These are phyloP conservation scores for Globisporangium abappressorium DNA, from an alignment of 352 stramenopile species.

Conservation along the genomic window DNA sequence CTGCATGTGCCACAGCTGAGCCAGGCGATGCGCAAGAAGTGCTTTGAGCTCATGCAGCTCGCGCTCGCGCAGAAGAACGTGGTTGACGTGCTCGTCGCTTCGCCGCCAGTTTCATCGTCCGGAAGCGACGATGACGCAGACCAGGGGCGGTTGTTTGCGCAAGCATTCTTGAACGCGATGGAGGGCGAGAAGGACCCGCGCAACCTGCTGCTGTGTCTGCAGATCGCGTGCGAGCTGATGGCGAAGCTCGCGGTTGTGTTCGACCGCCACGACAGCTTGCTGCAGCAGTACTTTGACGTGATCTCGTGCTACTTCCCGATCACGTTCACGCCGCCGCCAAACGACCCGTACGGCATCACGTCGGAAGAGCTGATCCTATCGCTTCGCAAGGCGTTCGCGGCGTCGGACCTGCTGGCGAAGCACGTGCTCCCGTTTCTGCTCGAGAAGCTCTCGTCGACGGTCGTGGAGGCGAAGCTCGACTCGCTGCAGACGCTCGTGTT, in stretches of 20 bases:
- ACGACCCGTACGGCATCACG: slow-evolving; percentile 90
- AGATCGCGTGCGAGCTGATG: slow-evolving; percentile 66
- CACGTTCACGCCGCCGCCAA: slow-evolving; percentile 88
- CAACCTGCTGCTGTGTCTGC: slow-evolving; percentile 77
- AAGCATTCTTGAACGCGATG: slow-evolving; percentile 80
- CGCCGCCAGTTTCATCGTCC: slow-evolving; percentile 13
- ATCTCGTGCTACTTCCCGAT: slow-evolving; percentile 92
- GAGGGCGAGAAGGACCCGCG: slow-evolving; percentile 90
- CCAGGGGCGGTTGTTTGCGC: slow-evolving; percentile 56
- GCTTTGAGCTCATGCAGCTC: slow-evolving; percentile 79
- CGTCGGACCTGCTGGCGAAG: slow-evolving; percentile 71
- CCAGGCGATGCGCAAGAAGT: slow-evolving; percentile 86
- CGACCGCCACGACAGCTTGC: slow-evolving; percentile 52
- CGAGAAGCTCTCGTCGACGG: slow-evolving; percentile 80
- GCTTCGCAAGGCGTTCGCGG: slow-evolving; percentile 74
- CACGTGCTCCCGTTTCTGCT: slow-evolving; percentile 86
- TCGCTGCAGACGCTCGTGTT: slow-evolving; percentile 82
- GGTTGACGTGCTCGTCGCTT: slow-evolving; percentile 46
- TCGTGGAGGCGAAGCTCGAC: slow-evolving; percentile 79
- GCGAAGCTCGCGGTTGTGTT: slow-evolving; percentile 59
- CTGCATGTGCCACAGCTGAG: slow-evolving; percentile 80
- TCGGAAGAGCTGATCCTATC: slow-evolving; percentile 81
- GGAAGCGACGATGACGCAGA: slow-evolving; percentile 24
- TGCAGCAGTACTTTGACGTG: slow-evolving; percentile 88
- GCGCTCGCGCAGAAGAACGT: slow-evolving; percentile 53